Conservation (phyloP, 345 rosid genomes). For the Eucalyptus polybractea region DNA sequence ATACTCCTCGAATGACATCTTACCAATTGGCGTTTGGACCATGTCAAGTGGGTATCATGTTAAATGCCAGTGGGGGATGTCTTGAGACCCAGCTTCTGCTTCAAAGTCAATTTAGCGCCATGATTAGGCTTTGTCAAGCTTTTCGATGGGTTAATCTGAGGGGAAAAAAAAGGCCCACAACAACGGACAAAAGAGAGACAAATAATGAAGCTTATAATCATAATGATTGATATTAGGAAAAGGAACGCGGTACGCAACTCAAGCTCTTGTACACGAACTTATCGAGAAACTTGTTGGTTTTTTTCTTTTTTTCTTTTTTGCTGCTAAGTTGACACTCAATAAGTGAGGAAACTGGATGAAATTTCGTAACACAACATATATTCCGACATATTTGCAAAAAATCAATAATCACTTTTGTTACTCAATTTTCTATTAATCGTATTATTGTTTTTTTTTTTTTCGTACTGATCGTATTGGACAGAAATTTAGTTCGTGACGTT, state of each 20-base stretch:
- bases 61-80: neutral
- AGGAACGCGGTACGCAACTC: neutral
- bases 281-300: neutral
- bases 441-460: neutral
- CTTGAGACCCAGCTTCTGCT: neutral
- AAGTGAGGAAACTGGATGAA: neutral
- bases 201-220: neutral
- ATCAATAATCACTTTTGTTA: no score
- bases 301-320: neutral
- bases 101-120: constrained; percentile 24
- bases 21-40: constrained; percentile 1
- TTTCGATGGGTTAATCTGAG: constrained; percentile 14
- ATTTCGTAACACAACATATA: neutral
- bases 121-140: constrained; percentile 22
- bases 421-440: neutral
- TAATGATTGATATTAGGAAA: neutral
- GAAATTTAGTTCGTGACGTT: neutral
- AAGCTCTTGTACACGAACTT: neutral
- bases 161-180: neutral
- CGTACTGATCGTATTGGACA: neutral
- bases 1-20: constrained; percentile 3
- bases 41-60: constrained; percentile 12
- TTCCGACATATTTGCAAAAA: neutral
- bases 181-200: constrained; percentile 8
- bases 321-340: neutral